A percentile compares a stretch with the other conserved stretches of the same genome.
phyloP scores from a whole-genome alignment of 257 asterid species.

The Solanum acaule region DNA sequence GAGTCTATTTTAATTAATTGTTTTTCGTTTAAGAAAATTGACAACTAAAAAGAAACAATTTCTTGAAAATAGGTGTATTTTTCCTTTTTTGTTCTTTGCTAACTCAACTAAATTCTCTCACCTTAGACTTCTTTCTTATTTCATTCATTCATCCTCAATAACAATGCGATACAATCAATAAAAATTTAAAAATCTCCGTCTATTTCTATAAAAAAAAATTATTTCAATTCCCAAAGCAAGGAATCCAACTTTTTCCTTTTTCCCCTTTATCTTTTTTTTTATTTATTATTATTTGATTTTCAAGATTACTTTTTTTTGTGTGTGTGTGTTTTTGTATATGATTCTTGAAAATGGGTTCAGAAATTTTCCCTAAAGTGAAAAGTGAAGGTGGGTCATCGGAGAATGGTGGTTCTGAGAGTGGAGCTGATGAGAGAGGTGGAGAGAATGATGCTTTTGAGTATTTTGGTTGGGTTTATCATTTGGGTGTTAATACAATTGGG shows the following conservation, averaged over 20 bases:
- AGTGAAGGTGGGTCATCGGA: slow-evolving; percentile 36
- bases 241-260: not conserved
- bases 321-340: not conserved
- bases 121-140: not conserved
- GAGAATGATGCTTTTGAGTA: slow-evolving; percentile 35
- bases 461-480: slow-evolving; percentile 75
- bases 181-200: not conserved
- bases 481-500: slow-evolving; percentile 70
- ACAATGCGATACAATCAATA: not conserved
- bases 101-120: not conserved
- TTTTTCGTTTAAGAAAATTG: not conserved
- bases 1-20: not conserved
- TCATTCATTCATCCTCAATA: not conserved
- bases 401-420: slow-evolving; percentile 43
- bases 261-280: not conserved
- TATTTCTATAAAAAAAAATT: not conserved
- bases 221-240: not conserved
- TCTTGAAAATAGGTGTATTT: not conserved
- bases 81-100: not conserved
- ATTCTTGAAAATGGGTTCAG: not conserved
- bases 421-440: slow-evolving; percentile 26
- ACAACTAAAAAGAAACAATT: not conserved
- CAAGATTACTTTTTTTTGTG: not conserved
- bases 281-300: not conserved
- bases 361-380: slow-evolving; percentile 17